These are phyloP conservation scores for Thuidium tamariscinum DNA, from an alignment of 225 moss, liverwort and hornwort genomes.

Conservation along the genomic window DNA sequence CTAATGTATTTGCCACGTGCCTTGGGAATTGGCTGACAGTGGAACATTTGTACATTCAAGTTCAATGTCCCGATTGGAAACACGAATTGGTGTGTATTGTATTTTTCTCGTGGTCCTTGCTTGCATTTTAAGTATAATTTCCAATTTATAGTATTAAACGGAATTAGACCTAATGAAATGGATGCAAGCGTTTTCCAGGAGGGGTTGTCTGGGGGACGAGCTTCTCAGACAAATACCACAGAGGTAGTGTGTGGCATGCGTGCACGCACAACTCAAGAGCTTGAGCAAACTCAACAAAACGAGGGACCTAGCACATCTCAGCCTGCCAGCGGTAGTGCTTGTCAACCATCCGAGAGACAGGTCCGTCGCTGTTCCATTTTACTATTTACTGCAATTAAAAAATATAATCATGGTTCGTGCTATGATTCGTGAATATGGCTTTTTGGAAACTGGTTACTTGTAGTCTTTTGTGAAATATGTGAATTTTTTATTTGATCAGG, in stretches of 20 bases:
- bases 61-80: not conserved
- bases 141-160: not conserved
- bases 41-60: not conserved
- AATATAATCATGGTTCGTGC: not conserved
- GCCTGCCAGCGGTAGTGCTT: not conserved
- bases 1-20: not conserved
- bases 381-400: not conserved
- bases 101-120: not conserved
- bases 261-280: conserved; percentile 36
- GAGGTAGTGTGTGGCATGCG: conserved; percentile 40
- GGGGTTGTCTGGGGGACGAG: conserved; percentile 11
- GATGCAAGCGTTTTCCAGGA: conserved; percentile 10
- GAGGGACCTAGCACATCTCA: conserved; percentile 13
- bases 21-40: not conserved
- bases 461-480: not conserved
- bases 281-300: conserved; percentile 19
- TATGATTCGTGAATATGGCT: not conserved
- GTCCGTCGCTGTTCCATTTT: not conserved
- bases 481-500: conserved; percentile 19
- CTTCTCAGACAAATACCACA: conserved; percentile 6
- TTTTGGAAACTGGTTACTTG: not conserved
- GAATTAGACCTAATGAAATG: not conserved
- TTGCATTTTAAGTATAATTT: not conserved
- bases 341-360: conserved; percentile 15
- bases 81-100: not conserved